Percentiles rank a stretch among this genome's conserved stretches.
phyloP scores from a whole-genome alignment of 129 eudicot species.

The Solidago caesia region DNA sequence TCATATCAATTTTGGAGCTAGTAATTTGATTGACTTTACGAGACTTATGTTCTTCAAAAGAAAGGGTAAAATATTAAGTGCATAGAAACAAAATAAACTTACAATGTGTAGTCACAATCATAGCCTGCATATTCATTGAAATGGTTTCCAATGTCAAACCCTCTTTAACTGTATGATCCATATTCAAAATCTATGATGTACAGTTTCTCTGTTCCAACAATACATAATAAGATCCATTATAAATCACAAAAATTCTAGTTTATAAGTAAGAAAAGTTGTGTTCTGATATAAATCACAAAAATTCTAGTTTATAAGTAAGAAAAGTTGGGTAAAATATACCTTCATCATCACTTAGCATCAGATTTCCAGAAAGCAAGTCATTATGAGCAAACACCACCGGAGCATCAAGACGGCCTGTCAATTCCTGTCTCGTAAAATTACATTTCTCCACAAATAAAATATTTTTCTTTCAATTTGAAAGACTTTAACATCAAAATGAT shows the following conservation, averaged over 20 bases:
- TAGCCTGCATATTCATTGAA: slow-evolving; percentile 23
- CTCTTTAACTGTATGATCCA: slow-evolving; percentile 72
- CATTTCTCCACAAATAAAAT: slow-evolving; percentile 35
- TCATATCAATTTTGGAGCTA: not conserved
- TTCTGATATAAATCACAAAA: not conserved
- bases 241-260: not conserved
- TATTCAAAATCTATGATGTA: slow-evolving; percentile 92
- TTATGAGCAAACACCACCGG: slow-evolving; percentile 93
- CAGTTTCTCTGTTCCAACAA: slow-evolving; percentile 60
- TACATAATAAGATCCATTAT: slow-evolving; percentile 2
- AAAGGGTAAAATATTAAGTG: not conserved
- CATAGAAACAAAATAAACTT: slow-evolving; percentile 32
- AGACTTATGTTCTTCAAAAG: not conserved
- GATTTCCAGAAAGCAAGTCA: slow-evolving; percentile 91
- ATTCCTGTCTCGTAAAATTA: slow-evolving; percentile 63
- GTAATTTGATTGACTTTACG: not conserved
- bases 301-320: not conserved
- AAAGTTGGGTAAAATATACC: slow-evolving; percentile 43
- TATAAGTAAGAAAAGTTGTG: not conserved
- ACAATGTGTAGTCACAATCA: slow-evolving; percentile 30
- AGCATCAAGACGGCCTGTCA: slow-evolving; percentile 75
- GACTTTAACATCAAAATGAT: slow-evolving; percentile 16
- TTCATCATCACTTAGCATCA: slow-evolving; percentile 87
- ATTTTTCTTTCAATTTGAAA: slow-evolving; percentile 16
- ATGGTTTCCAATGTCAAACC: slow-evolving; percentile 47